Evolutionary conservation across 257 asterid species (phyloP).

Genomic region (Lithospermum erythrorhizon): DNA sequence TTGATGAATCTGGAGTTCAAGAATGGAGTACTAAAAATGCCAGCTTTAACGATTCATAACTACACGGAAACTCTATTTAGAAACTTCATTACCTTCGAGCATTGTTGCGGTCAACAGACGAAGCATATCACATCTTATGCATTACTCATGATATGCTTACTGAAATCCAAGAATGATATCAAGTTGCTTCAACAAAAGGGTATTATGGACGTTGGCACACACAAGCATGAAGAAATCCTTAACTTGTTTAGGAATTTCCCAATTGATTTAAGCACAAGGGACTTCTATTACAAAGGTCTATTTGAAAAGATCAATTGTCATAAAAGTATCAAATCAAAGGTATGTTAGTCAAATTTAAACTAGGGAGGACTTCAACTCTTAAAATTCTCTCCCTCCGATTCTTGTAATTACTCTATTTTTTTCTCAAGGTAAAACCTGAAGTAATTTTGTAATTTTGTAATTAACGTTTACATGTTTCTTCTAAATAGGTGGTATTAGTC

Average conservation of each 20-base stretch:
- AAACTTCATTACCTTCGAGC: constrained; percentile 46
- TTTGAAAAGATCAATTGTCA: constrained; percentile 25
- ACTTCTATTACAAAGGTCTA: constrained; percentile 35
- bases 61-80: constrained; percentile 30
- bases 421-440: too few relatives aligned
- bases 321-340: neutral
- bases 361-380: too few relatives aligned
- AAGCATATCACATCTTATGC: constrained; percentile 33
- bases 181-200: constrained; percentile 19
- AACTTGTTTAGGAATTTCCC: constrained; percentile 23
- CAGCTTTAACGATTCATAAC: constrained; percentile 23
- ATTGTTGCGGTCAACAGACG: constrained; percentile 15
- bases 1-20: constrained; percentile 20
- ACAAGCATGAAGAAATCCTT: constrained; percentile 22
- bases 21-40: constrained; percentile 23
- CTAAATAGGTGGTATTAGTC: too few relatives aligned
- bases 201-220: constrained; percentile 19
- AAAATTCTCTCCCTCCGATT: neutral
- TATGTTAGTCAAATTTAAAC: neutral
- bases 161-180: constrained; percentile 23
- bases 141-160: constrained; percentile 26
- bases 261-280: constrained; percentile 9
- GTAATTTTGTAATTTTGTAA: too few relatives aligned
- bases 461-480: too few relatives aligned
- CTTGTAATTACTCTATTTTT: neutral